Evolutionary conservation across 495 filamentous ascomycete species (phyloP).

Genomic region (Pyronema domesticum): DNA sequence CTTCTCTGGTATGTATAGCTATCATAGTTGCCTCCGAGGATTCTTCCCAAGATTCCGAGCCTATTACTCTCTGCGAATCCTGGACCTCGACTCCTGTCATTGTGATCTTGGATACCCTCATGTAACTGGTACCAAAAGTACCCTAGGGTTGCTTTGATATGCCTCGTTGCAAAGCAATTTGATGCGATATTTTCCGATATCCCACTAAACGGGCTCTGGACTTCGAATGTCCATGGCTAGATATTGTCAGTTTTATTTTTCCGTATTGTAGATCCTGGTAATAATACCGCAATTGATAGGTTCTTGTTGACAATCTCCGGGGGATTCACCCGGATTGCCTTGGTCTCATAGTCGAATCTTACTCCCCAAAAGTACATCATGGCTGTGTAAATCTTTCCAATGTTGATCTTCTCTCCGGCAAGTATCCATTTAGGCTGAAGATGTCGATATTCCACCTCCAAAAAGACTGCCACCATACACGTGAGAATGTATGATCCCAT

Average conservation of each 20-base stretch:
- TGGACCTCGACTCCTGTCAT: neutral
- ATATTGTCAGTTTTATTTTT: neutral
- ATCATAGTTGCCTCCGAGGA: conserved; percentile 1
- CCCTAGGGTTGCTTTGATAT: conserved; percentile 3
- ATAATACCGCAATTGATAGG: neutral
- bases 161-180: conserved; percentile 3
- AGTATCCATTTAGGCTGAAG: neutral
- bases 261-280: neutral
- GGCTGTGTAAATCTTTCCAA: neutral
- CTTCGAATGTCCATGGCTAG: conserved; percentile 4
- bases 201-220: neutral
- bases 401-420: neutral
- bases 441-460: neutral
- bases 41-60: conserved; percentile 2
- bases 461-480: conserved; percentile 4
- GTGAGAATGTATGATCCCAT: conserved; percentile 2
- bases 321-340: neutral
- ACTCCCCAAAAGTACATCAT: conserved; percentile 3
- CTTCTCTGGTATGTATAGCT: neutral
- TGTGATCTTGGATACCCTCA: neutral
- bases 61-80: neutral
- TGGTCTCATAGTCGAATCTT: conserved; percentile 4
- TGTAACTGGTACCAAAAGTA: neutral
- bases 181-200: neutral
- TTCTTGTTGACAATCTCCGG: neutral